These are phyloP conservation scores for Imleria badia DNA, from an alignment of 768 basidiomycete species.

Conservation along the genomic window DNA sequence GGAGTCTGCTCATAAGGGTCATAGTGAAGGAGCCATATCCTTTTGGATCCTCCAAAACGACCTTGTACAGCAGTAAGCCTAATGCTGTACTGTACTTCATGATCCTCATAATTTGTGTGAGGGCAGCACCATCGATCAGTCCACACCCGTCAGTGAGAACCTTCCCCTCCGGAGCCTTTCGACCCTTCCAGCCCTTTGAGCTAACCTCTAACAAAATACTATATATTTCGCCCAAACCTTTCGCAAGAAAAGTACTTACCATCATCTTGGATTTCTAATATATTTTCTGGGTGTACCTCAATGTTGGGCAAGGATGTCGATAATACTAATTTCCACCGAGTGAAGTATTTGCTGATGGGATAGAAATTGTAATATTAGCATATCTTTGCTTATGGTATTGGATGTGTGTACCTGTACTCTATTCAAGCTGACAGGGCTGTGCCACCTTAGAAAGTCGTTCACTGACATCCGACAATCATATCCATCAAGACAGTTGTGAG, in stretches of 20 bases:
- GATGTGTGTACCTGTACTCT: constrained; percentile 50
- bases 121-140: constrained; percentile 56
- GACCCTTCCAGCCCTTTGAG: constrained; percentile 34
- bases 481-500: constrained; percentile 35
- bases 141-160: constrained; percentile 79
- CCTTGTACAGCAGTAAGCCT: constrained; percentile 60
- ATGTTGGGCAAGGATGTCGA: constrained; percentile 66
- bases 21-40: constrained; percentile 58
- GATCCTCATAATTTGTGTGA: constrained; percentile 39
- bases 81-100: constrained; percentile 31
- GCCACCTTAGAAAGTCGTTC: constrained; percentile 55
- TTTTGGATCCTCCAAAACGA: constrained; percentile 58
- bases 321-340: constrained; percentile 62
- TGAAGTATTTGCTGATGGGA: constrained; percentile 67
- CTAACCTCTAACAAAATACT: constrained; percentile 35
- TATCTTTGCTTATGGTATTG: not conserved
- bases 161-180: constrained; percentile 52
- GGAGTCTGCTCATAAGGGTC: constrained; percentile 32
- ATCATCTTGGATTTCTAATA: constrained; percentile 50
- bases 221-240: not conserved
- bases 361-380: constrained; percentile 26
- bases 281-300: constrained; percentile 48
- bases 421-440: constrained; percentile 60
- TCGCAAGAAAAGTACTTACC: constrained; percentile 34
- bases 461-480: constrained; percentile 51